phyloP scores from a whole-genome alignment of 352 stramenopile genomes.

The Elongisporangium undulatum region DNA sequence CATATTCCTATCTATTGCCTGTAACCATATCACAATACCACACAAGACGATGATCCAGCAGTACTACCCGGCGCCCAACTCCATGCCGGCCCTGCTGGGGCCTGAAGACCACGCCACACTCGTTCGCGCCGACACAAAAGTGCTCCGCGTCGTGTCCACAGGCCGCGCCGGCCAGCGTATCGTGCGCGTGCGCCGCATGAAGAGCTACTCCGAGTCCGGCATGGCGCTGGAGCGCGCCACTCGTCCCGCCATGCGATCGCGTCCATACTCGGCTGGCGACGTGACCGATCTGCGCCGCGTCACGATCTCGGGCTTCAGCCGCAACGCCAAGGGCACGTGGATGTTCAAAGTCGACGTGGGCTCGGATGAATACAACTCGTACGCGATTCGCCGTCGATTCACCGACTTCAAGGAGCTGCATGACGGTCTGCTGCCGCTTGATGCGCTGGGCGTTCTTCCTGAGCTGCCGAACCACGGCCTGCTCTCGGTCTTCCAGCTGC shows the following conservation, averaged over 20 bases:
- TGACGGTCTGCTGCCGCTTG: slow-evolving; percentile 41
- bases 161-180: slow-evolving; percentile 5
- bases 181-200: slow-evolving; percentile 32
- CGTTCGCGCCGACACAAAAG: neutral
- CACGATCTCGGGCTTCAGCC: slow-evolving; percentile 58
- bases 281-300: slow-evolving; percentile 42
- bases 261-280: slow-evolving; percentile 52
- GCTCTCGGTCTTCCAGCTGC: slow-evolving; percentile 62
- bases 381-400: slow-evolving; percentile 69
- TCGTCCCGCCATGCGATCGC: slow-evolving; percentile 19
- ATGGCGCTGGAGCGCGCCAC: slow-evolving; percentile 34
- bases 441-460: slow-evolving; percentile 16
- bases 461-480: slow-evolving; percentile 60
- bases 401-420: slow-evolving; percentile 71
- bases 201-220: slow-evolving; percentile 64
- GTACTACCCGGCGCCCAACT: neutral
- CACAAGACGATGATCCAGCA: neutral
- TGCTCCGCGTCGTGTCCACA: neutral
- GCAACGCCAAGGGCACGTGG: slow-evolving; percentile 66
- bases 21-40: neutral
- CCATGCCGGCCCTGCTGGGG: neutral
- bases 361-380: slow-evolving; percentile 45
- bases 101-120: neutral
- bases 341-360: slow-evolving; percentile 75
- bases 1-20: neutral